phyloP scores from a whole-genome alignment of 495 filamentous ascomycete genomes.

The Lasiosphaeria ovina region DNA sequence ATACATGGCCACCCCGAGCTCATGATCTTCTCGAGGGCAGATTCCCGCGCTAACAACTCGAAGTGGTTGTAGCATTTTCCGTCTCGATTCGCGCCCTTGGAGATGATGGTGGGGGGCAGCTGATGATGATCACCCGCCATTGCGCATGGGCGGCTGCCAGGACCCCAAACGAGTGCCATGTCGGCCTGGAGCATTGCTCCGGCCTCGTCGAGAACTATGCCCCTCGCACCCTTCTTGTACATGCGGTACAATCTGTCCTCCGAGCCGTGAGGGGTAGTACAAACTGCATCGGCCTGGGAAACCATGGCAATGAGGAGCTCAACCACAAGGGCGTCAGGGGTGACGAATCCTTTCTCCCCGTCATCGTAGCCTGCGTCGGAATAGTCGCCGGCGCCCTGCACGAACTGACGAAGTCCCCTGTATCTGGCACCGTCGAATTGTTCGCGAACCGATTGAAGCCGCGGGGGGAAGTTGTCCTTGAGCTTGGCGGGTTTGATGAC shows the following conservation, averaged over 20 bases:
- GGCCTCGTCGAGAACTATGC: constrained; percentile 1
- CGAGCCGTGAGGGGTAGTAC: background rate
- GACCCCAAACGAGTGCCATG: background rate
- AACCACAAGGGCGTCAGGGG: background rate
- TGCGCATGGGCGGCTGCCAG: background rate
- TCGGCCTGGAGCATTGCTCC: constrained; percentile 1
- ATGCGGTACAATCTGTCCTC: background rate
- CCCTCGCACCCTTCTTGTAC: background rate
- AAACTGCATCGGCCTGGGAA: background rate
- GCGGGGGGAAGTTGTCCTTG: background rate
- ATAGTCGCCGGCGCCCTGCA: background rate
- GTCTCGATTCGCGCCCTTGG: background rate
- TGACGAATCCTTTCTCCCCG: background rate
- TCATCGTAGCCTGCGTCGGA: background rate
- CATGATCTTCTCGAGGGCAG: background rate
- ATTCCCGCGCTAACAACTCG: background rate
- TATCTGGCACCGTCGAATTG: background rate
- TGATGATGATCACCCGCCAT: background rate
- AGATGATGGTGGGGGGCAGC: background rate
- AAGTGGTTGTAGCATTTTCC: background rate
- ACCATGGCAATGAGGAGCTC: background rate
- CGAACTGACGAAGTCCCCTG: background rate
- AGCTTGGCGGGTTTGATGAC: background rate
- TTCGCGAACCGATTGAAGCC: background rate
- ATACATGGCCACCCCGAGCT: background rate